Conservation (phyloP, 805 yeast species). For the Cyberlindnera petersonii region DNA sequence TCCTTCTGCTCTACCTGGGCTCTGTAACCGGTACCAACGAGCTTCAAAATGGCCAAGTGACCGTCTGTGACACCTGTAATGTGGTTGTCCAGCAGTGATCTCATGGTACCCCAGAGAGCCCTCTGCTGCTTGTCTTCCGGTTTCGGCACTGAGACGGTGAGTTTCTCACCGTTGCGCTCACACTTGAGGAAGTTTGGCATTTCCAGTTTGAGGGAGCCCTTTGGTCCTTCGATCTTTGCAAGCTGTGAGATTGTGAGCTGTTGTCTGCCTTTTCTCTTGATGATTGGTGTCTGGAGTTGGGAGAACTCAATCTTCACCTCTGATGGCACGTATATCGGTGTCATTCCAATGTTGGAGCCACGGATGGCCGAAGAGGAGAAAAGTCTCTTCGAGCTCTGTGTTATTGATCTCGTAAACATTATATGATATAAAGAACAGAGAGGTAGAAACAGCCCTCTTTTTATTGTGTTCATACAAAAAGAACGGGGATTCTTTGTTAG, state of each 20-base stretch:
- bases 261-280: constrained; percentile 64
- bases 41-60: constrained; percentile 77
- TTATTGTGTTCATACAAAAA: not conserved
- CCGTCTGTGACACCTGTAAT: constrained; percentile 91
- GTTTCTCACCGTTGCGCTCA: constrained; percentile 34
- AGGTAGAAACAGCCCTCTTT: not conserved
- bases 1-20: constrained; percentile 63
- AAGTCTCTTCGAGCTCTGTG: constrained; percentile 22
- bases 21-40: constrained; percentile 97
- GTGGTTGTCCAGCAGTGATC: constrained; percentile 73
- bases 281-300: constrained; percentile 50
- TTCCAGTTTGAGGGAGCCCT: constrained; percentile 58
- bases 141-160: constrained; percentile 55
- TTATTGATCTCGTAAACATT: constrained; percentile 12
- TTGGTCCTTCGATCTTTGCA: constrained; percentile 70
- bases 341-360: constrained; percentile 71
- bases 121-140: constrained; percentile 62
- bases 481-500: too few species aligned
- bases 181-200: constrained; percentile 70
- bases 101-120: constrained; percentile 92
- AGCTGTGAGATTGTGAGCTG: constrained; percentile 53
- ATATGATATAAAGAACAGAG: not conserved
- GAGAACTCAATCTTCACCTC: constrained; percentile 51
- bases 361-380: constrained; percentile 32
- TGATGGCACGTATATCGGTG: constrained; percentile 66